Conservation (phyloP, 148 eudicot genomes). For the Chenopodium quinoa region DNA sequence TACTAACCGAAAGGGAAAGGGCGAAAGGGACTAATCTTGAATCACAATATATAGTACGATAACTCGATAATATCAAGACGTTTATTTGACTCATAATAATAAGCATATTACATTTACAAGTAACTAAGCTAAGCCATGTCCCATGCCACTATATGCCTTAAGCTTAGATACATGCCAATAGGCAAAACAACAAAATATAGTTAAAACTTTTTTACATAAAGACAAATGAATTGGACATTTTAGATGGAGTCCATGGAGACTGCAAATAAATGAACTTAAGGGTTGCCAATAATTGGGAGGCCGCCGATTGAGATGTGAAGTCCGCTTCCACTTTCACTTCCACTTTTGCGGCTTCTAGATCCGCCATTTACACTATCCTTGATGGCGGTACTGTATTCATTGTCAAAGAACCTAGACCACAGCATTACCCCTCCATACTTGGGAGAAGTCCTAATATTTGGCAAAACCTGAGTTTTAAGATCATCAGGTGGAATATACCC, state of each 20-base stretch:
- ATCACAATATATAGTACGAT: background rate
- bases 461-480: constrained; percentile 29
- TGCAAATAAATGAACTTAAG: background rate
- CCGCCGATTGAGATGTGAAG: background rate
- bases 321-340: background rate
- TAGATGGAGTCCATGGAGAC: background rate
- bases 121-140: too few species aligned
- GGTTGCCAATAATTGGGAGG: background rate
- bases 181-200: background rate
- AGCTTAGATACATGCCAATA: background rate
- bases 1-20: too few species aligned
- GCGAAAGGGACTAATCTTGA: too few species aligned
- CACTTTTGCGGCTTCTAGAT: background rate
- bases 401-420: constrained; percentile 34
- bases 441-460: constrained; percentile 23
- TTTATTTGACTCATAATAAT: too few species aligned
- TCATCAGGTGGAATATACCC: constrained; percentile 31
- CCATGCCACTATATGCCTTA: background rate
- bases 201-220: background rate
- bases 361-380: constrained; percentile 20
- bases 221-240: too few species aligned
- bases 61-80: background rate
- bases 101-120: too few species aligned
- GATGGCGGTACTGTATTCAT: constrained; percentile 28
- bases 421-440: constrained; percentile 40